Base-by-base conservation (phyloP, 371 early-diverging fungal species). In the Saksenaea vasiformis region DNA sequence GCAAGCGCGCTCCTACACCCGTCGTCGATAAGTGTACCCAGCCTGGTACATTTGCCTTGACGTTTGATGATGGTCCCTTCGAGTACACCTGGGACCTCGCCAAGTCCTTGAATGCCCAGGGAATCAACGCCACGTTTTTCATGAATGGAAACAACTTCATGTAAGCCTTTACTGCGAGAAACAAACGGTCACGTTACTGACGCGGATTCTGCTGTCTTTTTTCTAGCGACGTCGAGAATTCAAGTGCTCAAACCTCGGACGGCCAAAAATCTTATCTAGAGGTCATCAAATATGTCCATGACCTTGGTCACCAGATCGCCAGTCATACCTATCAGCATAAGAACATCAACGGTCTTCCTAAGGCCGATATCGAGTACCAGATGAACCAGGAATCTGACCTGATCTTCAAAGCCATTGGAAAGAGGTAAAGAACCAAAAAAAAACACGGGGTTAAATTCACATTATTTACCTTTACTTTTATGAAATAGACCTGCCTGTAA, bases 61-160 rank as follows among this genome's bases (percentile, higher is more conserved):
- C 87, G 43, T 84, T 80, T 58, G 87, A 87, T 62, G 87, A 86
- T 51, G 87, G 85, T 22, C 85, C 84, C 5, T 70, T 67, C 47
- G 34, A 67, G 2, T 79, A 68, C 57, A 81, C 85, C 14, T 69
- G 66, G 58, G 44, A 70, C 27, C 78, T 86, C 19, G 66, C 83
- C 28, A 66, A 68, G 8, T 59, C 65, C 14, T 64, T 87, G 57
- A 57, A 66, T 28, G 47, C 53, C 17, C 62, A 78, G 19, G 62
- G 64, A n/a, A 72, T 87, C 54, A 76, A 71, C 54, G 86, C 82
- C 13, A 87, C 87, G 3, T 87, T 87, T 72, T 87, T 82, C 65
- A 71, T 87, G 37, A 85, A 86, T 60, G 87, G 85, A 1, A 34
- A 79, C n/a, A 87, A 87, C 64, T 74, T 73, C 35, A 71, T 70